Evolutionary conservation across 805 yeast species (phyloP), one percentile per base, ranked within the genome.

Genomic region (Candida krabiensis): DNA sequence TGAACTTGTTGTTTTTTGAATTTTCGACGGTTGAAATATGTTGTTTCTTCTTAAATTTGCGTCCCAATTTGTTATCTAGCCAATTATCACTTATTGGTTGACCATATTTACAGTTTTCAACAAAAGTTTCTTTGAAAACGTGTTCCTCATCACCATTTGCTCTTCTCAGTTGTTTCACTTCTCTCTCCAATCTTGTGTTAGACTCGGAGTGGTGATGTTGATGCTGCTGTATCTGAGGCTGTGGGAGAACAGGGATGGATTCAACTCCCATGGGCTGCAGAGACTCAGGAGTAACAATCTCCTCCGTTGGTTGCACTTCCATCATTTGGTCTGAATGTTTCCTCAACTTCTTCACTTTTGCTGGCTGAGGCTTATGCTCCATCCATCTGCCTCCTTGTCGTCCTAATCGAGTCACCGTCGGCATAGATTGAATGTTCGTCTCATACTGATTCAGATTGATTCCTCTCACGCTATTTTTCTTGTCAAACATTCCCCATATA

Each of bases 361-460:
- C 17, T 19, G 32, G 17, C n/a, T n/a, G 27, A 17, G 35, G 23
- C 19, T 33, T 30, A 14, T 40, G 31, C 23, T 44, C 51, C 13
- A 41, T 35, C 56, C 56, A 52, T 22, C 41, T 30, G 17, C 53
- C 53, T 16, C 44, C 41, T 14, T 44, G 39, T 15, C 56, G 42
- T 26, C 43, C 47, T 26, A 52, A 32, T n/a, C 39, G 41, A 18
- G 52, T 47, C 36, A 45, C 54, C 38, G 50, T 47, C 12, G 56
- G 56, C 56, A 51, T 51, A n/a, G 52, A 45, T 23, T 39, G 23
- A 16, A 51, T 49, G 28, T 47, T 38, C 6, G 47, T 49, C 13
- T 40, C 44, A 17, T 33, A 38, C 9, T 37, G 22, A 13, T 29
- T 38, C 18, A 49, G 27, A 28, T 44, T 40, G 15, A 40, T 39